phyloP scores from a whole-genome alignment of 164 flowering plant genomes.

The Stephania japonica region DNA sequence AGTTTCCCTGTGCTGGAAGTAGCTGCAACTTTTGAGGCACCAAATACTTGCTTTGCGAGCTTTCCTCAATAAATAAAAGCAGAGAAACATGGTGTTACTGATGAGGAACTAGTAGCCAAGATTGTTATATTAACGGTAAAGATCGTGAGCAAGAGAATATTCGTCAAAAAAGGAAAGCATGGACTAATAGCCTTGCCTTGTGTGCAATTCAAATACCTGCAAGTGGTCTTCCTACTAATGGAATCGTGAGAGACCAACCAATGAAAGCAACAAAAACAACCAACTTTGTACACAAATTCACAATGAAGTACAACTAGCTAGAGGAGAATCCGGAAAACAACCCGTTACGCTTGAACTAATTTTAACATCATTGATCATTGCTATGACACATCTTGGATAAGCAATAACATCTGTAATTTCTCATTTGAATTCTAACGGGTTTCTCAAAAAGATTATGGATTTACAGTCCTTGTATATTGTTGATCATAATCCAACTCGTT shows the following conservation, averaged over 20 bases:
- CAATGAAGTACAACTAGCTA: background rate
- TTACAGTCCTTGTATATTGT: no score
- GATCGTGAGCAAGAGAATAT: no score
- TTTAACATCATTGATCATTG: background rate
- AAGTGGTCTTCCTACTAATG: no score
- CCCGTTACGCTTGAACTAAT: background rate
- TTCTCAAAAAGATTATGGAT: no score
- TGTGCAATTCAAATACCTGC: no score
- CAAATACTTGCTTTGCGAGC: constrained; percentile 92
- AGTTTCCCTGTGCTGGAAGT: constrained; percentile 77
- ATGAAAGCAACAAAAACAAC: background rate
- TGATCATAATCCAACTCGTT: no score
- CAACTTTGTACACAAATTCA: background rate
- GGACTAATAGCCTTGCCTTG: no score
- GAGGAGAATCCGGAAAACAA: background rate
- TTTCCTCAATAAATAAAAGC: constrained; percentile 22
- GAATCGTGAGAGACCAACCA: background rate
- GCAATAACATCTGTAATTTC: background rate
- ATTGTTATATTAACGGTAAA: no score
- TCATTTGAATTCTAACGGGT: no score
- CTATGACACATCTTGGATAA: background rate
- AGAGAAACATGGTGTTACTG: background rate
- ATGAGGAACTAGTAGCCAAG: background rate
- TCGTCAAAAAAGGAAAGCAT: no score
- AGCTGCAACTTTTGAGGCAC: constrained; percentile 88